These are phyloP conservation scores for Cylindrotheca fusiformis DNA, from an alignment of 108 stramenopile genomes.

Conservation along the genomic window DNA sequence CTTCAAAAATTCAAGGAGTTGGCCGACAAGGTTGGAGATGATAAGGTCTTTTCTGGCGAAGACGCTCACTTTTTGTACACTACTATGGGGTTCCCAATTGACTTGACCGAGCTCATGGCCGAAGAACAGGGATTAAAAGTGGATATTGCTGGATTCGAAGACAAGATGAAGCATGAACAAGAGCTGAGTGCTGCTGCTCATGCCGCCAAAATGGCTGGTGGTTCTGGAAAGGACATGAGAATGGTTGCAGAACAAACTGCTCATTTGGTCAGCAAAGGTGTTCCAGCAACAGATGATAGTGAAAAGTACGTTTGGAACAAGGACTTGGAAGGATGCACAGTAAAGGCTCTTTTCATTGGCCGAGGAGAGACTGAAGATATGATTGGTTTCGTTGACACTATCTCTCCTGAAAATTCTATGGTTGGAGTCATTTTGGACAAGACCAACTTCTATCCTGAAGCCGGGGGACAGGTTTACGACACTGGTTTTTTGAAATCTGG, in stretches of 20 bases:
- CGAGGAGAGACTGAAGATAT: conserved; percentile 85
- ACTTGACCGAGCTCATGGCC: conserved; percentile 98
- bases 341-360: conserved; percentile 90
- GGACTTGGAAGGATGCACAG: conserved; percentile 66
- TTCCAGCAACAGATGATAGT: conserved; percentile 77
- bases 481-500: conserved; percentile 74
- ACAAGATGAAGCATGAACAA: conserved; percentile 89
- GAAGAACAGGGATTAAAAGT: conserved; percentile 94
- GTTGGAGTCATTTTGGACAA: conserved; percentile 92
- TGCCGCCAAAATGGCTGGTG: conserved; percentile 82
- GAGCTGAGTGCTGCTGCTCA: conserved; percentile 69
- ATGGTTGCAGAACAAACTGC: conserved; percentile 98
- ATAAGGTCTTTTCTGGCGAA: conserved; percentile 82
- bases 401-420: conserved; percentile 65
- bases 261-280: conserved; percentile 66
- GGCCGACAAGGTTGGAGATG: conserved; percentile 57
- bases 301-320: conserved; percentile 92
- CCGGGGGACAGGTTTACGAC: conserved; percentile 96
- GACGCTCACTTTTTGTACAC: conserved; percentile 96
- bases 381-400: conserved; percentile 83
- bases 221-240: conserved; percentile 90
- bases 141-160: conserved; percentile 89
- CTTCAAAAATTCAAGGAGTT: conserved; percentile 90
- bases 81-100: conserved; percentile 98
- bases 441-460: conserved; percentile 95